These are phyloP conservation scores for Penicillium frequentans DNA, from an alignment of 2,329 filamentous ascomycete genomes.

Conservation along the genomic window DNA sequence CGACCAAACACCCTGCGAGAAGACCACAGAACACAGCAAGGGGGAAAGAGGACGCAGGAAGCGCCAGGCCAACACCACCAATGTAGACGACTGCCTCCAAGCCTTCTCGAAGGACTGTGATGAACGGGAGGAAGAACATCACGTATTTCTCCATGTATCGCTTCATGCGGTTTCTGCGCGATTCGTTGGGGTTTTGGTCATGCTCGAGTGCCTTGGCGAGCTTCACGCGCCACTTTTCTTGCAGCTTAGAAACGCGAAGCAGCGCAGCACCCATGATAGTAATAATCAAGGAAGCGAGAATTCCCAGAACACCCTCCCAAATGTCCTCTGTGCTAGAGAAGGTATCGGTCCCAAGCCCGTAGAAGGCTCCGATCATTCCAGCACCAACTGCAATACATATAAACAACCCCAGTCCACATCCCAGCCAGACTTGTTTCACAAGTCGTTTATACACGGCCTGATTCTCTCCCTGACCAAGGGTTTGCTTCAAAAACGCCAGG, in stretches of 20 bases:
- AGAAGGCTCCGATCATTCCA: constrained; percentile 72
- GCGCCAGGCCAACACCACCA: constrained; percentile 75
- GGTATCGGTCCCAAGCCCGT: constrained; percentile 64
- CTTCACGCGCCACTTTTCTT: constrained; percentile 83
- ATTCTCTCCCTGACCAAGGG: constrained; percentile 66
- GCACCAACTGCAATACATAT: constrained; percentile 66
- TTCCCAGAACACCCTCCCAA: constrained; percentile 76
- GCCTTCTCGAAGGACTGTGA: constrained; percentile 84
- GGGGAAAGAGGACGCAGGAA: constrained; percentile 74
- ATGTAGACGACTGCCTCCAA: constrained; percentile 86
- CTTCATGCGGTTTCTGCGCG: constrained; percentile 54
- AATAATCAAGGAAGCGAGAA: constrained; percentile 78
- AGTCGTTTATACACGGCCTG: constrained; percentile 65
- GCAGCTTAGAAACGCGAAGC: constrained; percentile 77
- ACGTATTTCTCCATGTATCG: constrained; percentile 72
- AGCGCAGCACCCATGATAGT: constrained; percentile 77
- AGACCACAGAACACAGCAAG: constrained; percentile 74
- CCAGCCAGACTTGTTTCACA: constrained; percentile 66
- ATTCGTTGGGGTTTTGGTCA: constrained; percentile 41
- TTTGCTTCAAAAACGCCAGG: constrained; percentile 81
- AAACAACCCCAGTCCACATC: constrained; percentile 62
- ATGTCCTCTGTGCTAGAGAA: constrained; percentile 72
- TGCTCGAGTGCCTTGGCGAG: constrained; percentile 64
- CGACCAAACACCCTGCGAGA: constrained; percentile 64
- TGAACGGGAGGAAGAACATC: constrained; percentile 83